Evolutionary conservation across 2,329 filamentous ascomycete species (phyloP).

Genomic region (Fusarium zealandicum): DNA sequence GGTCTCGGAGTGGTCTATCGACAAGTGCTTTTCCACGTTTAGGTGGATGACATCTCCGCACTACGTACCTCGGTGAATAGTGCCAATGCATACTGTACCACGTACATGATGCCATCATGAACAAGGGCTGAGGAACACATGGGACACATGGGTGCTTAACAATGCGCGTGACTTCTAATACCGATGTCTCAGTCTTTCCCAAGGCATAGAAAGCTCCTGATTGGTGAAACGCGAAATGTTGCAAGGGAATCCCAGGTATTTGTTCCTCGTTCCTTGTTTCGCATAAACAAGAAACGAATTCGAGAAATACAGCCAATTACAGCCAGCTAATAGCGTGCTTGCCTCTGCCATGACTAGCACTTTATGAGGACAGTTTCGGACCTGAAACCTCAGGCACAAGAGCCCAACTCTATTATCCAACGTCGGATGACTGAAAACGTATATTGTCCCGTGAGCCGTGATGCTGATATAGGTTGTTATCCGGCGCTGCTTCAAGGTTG

Average conservation of each 20-base stretch:
- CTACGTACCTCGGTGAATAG: not conserved
- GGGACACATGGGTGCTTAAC: too few relatives aligned
- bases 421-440: too few relatives aligned
- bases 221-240: slow-evolving; percentile 1
- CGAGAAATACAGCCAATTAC: too few relatives aligned
- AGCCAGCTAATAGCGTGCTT: too few relatives aligned
- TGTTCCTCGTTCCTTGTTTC: not conserved
- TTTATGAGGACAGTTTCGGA: too few relatives aligned
- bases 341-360: too few relatives aligned
- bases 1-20: too few relatives aligned
- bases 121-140: not conserved
- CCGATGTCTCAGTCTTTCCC: not conserved
- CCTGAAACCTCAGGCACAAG: too few relatives aligned
- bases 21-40: not conserved
- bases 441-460: too few relatives aligned
- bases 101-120: not conserved
- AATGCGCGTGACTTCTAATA: slow-evolving; percentile 6
- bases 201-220: not conserved
- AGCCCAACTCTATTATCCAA: too few relatives aligned
- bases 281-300: not conserved
- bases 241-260: slow-evolving; percentile 6
- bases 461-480: too few relatives aligned
- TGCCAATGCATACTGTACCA: not conserved
- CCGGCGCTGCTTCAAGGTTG: not conserved
- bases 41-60: not conserved